A percentile compares a stretch with the other conserved stretches of the same genome.
These are phyloP conservation scores for Sugiyamaella chiloensis DNA, from an alignment of 805 yeast genomes.

Conservation along the genomic window DNA sequence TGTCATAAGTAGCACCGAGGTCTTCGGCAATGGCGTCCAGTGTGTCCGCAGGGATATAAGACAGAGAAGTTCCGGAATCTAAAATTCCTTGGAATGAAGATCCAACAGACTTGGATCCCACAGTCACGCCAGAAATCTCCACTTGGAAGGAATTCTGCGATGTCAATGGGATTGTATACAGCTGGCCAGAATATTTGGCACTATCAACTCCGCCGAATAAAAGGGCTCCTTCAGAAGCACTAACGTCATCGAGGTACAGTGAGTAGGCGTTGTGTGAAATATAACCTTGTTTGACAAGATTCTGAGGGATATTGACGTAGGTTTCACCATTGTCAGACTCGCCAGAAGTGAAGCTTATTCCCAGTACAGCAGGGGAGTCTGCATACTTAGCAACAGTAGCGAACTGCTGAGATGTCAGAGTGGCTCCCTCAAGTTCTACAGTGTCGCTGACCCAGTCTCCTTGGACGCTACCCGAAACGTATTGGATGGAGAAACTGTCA, in stretches of 20 bases:
- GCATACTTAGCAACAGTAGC: constrained; percentile 13
- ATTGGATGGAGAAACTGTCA: constrained; percentile 28
- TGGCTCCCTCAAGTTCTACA: constrained; percentile 47
- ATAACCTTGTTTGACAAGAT: constrained; percentile 52
- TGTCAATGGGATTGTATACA: constrained; percentile 40
- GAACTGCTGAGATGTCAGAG: constrained; percentile 26
- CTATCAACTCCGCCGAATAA: constrained; percentile 53
- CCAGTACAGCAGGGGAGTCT: constrained; percentile 23
- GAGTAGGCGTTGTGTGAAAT: constrained; percentile 58
- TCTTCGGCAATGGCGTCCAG: constrained; percentile 31
- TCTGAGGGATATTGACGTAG: constrained; percentile 61
- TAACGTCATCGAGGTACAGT: constrained; percentile 48
- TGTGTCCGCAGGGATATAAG: constrained; percentile 26
- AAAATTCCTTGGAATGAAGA: constrained; percentile 9
- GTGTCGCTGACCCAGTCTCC: constrained; percentile 66
- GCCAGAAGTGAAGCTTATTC: constrained; percentile 27
- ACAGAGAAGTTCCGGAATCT: constrained; percentile 27
- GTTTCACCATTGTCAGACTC: constrained; percentile 23
- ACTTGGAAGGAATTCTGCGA: not conserved
- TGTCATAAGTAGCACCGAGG: constrained; percentile 41
- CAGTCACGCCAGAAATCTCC: constrained; percentile 6
- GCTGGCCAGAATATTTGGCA: constrained; percentile 38
- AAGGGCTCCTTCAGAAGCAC: constrained; percentile 27
- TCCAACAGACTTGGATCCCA: constrained; percentile 1
- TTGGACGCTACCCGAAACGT: constrained; percentile 45